Evolutionary conservation across 352 stramenopile species (phyloP).

Genomic region (Poterioochromonas sp.): DNA sequence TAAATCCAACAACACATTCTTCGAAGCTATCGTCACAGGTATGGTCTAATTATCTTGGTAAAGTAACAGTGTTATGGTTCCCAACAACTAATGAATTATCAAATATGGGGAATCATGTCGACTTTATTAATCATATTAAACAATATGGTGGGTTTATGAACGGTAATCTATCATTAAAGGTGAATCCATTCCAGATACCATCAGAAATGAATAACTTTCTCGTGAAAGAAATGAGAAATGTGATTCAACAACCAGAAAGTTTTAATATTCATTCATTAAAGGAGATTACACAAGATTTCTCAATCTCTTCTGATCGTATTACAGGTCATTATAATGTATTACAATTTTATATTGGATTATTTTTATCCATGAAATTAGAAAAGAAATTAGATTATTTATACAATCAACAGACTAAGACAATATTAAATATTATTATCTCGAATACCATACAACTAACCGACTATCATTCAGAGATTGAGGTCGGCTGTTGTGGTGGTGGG

Average conservation of each 20-base stretch:
- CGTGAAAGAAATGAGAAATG: neutral
- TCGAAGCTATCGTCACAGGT: neutral
- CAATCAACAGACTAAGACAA: neutral
- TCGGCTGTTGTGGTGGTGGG: neutral
- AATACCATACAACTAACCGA: neutral
- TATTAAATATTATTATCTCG: neutral
- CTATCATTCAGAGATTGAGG: neutral
- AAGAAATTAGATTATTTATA: neutral
- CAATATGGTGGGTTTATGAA: neutral
- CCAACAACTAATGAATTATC: neutral
- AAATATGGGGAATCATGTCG: neutral
- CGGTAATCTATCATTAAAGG: neutral
- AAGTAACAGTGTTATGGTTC: neutral
- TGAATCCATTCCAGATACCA: neutral
- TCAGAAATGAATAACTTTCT: neutral
- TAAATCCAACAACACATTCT: neutral
- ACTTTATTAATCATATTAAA: neutral
- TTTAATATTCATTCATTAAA: neutral
- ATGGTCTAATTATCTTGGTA: neutral
- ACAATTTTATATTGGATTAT: neutral
- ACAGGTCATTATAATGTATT: neutral
- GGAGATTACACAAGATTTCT: neutral
- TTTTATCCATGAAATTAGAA: neutral
- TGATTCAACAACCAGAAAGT: neutral
- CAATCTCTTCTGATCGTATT: neutral